Evolutionary conservation across 768 basidiomycete genomes (phyloP), one percentile per base, ranked within the genome.

Genomic region (Lentinula detonsa): DNA sequence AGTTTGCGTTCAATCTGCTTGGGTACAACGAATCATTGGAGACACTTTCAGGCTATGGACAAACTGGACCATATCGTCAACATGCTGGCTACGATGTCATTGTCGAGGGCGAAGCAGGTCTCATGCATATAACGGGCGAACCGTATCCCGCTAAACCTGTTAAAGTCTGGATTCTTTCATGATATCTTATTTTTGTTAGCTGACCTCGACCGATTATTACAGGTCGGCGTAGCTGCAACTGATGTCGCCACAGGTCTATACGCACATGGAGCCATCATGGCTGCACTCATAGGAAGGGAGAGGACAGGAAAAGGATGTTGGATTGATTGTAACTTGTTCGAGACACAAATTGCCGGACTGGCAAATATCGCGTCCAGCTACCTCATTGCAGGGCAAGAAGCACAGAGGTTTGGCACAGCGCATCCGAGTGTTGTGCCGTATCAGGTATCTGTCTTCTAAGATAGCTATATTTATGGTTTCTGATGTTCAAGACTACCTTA

Each of bases 361-460:
- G 93, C 87, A 1, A 96, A 96, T 69, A 91, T 97, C 62, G 95
- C 91, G 2, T 93, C 91, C 15, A 96, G 95, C 74, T 96, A 92
- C 76, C 85, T 98, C 58, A 88, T 97, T 59, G 83, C 91, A 10
- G 90, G 88, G 15, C 74, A 87, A 71, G 91, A 95, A 71, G 95
- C 90, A 23, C 78, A 81, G 35, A 79, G 95, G 58, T 86, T 93
- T 71, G 95, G 95, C n/a, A 97, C 95, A 33, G 85, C 91, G 0
- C 95, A 98, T 71, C 91, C 95, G 13, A 94, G 92, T 16, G 88
- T 98, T 67, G 95, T 95, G 6, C 93, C 94, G 2, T 96, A 95
- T 74, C 91, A 95, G 57, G 55, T 56, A 28, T 10, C 10, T 39
- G 2, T 31, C 23, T 23, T 6, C 35, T 37, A 2, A 21, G 9